phyloP scores from a whole-genome alignment of 768 basidiomycete genomes.

The Cyclocybe aegerita region DNA sequence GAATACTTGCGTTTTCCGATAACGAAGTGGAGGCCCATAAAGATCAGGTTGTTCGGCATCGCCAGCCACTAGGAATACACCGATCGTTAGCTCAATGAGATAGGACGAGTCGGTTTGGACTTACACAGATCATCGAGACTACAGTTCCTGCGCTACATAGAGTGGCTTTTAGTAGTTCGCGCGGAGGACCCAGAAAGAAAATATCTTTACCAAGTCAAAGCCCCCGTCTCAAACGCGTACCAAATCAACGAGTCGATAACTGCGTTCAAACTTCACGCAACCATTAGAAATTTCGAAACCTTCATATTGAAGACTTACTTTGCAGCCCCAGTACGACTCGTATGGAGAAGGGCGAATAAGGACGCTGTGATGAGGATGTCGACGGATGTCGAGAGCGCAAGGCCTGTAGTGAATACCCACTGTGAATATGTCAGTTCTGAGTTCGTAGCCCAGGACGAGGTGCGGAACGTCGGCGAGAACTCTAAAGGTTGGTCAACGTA shows the following conservation, averaged over 20 bases:
- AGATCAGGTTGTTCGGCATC: slow-evolving; percentile 43
- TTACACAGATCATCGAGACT: slow-evolving; percentile 48
- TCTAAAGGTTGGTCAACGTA: slow-evolving; percentile 17
- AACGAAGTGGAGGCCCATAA: slow-evolving; percentile 50
- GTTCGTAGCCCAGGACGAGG: no score
- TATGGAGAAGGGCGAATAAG: slow-evolving; percentile 41
- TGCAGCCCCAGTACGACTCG: slow-evolving; percentile 34
- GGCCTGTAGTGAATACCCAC: slow-evolving; percentile 57
- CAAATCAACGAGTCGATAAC: slow-evolving; percentile 45
- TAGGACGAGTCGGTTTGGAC: slow-evolving; percentile 7
- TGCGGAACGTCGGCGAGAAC: no score
- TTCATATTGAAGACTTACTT: slow-evolving; percentile 26
- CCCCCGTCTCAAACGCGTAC: slow-evolving; percentile 54
- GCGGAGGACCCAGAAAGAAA: no score
- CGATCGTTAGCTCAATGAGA: slow-evolving; percentile 3
- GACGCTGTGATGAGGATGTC: slow-evolving; percentile 50
- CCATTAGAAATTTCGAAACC: not conserved
- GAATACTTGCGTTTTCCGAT: slow-evolving; percentile 39
- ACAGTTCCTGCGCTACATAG: slow-evolving; percentile 39
- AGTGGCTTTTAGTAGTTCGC: not conserved
- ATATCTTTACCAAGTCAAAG: slow-evolving; percentile 40
- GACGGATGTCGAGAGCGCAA: slow-evolving; percentile 46
- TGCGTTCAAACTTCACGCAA: slow-evolving; percentile 36
- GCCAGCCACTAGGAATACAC: slow-evolving; percentile 37
- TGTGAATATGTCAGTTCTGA: slow-evolving; percentile 18